Evolutionary conservation across 306 rosid genomes (phyloP), one percentile per base, ranked within the genome.

Genomic region (Vigna nakashimae): DNA sequence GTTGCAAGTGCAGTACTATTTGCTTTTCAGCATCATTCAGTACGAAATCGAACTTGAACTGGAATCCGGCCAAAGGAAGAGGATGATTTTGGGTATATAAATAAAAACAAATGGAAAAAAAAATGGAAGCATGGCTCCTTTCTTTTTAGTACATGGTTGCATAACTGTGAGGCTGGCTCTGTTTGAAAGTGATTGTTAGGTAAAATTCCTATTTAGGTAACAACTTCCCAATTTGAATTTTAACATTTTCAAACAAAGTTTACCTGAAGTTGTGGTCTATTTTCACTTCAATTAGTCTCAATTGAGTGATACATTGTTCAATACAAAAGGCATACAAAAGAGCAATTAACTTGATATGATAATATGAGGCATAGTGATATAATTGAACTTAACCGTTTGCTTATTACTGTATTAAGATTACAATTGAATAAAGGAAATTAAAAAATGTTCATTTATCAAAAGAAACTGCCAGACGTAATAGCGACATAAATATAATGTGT

Each of bases 1-100:
- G 73, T 74, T 64, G 58, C 66, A 65, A 26, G 43, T 8, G 63
- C 66, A 57, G 67, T 56, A 57, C 71, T 9, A 45, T 26, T 65
- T 9, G 45, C 64, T 62, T 73, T 77, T 71, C 26, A 20, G 76
- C 77, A 34, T 60, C 52, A 59, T 45, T 69, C 9, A 45, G 9
- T 43, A 68, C 59, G 49, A 78, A 78, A 58, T 15, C 52, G 46
- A 58, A 65, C 68, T 42, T 14, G 5, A 74, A 57, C 24, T 4
- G 32, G 36, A 63, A 32, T 32, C 52, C 16, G 34, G 38, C 52
- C 16, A 30, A 69, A 32, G 71, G n/a, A 7, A 48, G 62, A 49
- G 17, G 14, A 10, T n/a, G 30, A 57, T 24, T 40, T 45, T 43
- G 24, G 24, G n/a, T 38, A 17, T 36, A 17, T 36, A 38, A 38